phyloP scores from a whole-genome alignment of 2,329 filamentous ascomycete genomes.

The Lasiodiplodia citricola region DNA sequence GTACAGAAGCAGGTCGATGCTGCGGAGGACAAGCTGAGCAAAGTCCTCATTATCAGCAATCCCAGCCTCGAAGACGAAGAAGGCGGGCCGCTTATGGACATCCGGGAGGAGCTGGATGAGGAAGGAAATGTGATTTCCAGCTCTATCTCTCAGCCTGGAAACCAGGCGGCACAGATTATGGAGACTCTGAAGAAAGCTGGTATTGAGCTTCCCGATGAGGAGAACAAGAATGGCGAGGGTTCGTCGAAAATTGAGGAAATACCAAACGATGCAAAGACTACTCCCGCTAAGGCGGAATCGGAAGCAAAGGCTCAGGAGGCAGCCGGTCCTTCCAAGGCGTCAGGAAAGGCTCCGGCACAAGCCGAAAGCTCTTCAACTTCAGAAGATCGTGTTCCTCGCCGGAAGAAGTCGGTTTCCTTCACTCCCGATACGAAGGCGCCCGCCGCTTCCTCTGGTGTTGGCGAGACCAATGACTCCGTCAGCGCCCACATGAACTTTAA shows the following conservation, averaged over 20 bases:
- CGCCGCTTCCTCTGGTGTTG: not conserved
- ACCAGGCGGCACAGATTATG: slow-evolving; percentile 69
- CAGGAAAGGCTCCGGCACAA: not conserved
- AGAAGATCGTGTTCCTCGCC: not conserved
- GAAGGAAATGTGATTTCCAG: slow-evolving; percentile 78
- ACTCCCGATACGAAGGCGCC: slow-evolving; percentile 18
- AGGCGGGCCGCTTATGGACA: slow-evolving; percentile 82
- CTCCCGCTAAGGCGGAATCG: not conserved
- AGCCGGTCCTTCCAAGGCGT: not conserved
- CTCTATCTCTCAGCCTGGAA: slow-evolving; percentile 62
- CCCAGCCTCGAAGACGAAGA: slow-evolving; percentile 69
- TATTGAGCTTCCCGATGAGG: slow-evolving; percentile 41
- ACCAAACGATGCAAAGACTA: not conserved
- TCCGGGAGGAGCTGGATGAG: slow-evolving; percentile 90
- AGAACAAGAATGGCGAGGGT: not conserved
- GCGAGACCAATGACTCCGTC: slow-evolving; percentile 21
- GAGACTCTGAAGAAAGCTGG: slow-evolving; percentile 81
- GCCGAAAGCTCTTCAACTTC: not conserved
- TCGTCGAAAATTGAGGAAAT: not conserved
- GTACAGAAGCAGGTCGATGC: slow-evolving; percentile 74
- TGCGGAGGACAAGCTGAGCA: slow-evolving; percentile 72
- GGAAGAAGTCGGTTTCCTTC: slow-evolving; percentile 8
- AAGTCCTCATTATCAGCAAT: slow-evolving; percentile 64
- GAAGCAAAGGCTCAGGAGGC: not conserved
- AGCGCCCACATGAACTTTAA: slow-evolving; percentile 34